Percentiles rank a stretch among this genome's conserved stretches.
phyloP scores from a whole-genome alignment of 129 eudicot genomes.

The Solidago caesia region DNA sequence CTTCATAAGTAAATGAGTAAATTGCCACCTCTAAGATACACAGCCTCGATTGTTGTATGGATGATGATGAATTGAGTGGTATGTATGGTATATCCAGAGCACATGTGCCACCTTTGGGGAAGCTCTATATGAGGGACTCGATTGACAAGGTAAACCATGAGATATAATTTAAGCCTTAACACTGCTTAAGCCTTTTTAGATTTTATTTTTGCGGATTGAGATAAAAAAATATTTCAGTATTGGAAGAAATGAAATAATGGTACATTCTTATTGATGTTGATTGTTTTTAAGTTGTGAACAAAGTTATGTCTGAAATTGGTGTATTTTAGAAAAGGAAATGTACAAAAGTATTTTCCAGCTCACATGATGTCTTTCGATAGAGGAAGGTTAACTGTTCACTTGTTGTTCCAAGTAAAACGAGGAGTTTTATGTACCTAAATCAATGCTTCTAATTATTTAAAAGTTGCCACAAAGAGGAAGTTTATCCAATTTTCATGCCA shows the following conservation, averaged over 20 bases:
- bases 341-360: too few species aligned
- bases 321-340: too few species aligned
- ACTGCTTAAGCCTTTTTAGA: background rate
- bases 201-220: background rate
- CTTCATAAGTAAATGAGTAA: background rate
- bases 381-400: too few species aligned
- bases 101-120: conserved; percentile 63
- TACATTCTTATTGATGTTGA: background rate
- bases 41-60: background rate
- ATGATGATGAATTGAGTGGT: background rate
- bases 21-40: background rate
- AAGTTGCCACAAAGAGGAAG: too few species aligned
- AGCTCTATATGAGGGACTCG: conserved; percentile 54
- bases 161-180: background rate
- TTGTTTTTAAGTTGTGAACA: background rate
- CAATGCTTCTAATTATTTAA: too few species aligned
- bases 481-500: too few species aligned
- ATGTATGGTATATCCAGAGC: conserved; percentile 56
- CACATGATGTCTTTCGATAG: too few species aligned
- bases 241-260: background rate
- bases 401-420: too few species aligned
- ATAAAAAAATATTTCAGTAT: background rate
- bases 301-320: background rate
- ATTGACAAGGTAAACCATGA: conserved; percentile 47
- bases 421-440: too few species aligned